Conservation (phyloP, 768 basidiomycete genomes). For the Sarcodon aspratus region DNA sequence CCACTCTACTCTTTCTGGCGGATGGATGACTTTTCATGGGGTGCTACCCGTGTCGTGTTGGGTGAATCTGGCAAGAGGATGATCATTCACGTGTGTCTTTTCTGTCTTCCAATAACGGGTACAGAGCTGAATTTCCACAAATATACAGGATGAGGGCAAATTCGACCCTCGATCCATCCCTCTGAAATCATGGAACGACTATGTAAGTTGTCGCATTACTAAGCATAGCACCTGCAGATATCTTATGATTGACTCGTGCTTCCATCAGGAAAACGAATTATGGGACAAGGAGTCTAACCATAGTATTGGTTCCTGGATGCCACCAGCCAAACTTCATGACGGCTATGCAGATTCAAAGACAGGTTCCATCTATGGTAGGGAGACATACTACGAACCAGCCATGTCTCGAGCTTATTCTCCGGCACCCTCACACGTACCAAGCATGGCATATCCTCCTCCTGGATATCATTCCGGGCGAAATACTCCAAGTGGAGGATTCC, state of each 20-base stretch:
- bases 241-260: constrained; percentile 1
- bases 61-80: constrained; percentile 95
- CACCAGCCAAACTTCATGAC: constrained; percentile 58
- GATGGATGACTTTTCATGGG: constrained; percentile 99
- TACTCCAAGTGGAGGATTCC: constrained; percentile 28
- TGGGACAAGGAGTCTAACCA: constrained; percentile 98
- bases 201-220: constrained; percentile 37
- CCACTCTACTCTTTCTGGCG: constrained; percentile 95
- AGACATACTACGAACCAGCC: constrained; percentile 73
- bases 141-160: constrained; percentile 82
- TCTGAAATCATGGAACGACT: constrained; percentile 94
- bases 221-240: background rate
- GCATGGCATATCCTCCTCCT: constrained; percentile 31
- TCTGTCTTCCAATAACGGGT: constrained; percentile 1
- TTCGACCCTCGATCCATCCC: constrained; percentile 92
- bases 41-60: constrained; percentile 82
- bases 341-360: constrained; percentile 71
- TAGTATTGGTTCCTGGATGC: constrained; percentile 88
- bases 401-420: constrained; percentile 53
- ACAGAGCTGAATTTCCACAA: constrained; percentile 2
- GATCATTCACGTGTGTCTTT: constrained; percentile 71
- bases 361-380: constrained; percentile 77
- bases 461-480: constrained; percentile 44
- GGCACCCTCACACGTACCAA: constrained; percentile 55
- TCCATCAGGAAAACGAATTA: constrained; percentile 74